These are phyloP conservation scores for Colletotrichum kahawae DNA, from an alignment of 2,329 filamentous ascomycete species.

Conservation along the genomic window DNA sequence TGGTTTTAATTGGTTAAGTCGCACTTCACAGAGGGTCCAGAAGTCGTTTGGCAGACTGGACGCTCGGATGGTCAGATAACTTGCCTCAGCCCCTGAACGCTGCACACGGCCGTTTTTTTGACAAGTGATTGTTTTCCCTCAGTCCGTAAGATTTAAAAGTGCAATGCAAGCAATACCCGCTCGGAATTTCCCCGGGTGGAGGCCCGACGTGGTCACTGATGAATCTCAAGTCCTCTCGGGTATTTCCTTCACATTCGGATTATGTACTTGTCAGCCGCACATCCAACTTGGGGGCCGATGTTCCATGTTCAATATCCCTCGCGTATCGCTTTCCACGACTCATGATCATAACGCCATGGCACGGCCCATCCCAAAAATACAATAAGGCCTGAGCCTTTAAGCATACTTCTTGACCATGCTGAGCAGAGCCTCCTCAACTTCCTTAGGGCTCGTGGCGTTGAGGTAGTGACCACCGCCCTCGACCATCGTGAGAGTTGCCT, in stretches of 20 bases:
- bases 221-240: background rate
- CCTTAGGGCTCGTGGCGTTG: slow-evolving; percentile 52
- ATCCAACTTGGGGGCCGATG: background rate
- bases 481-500: slow-evolving; percentile 47
- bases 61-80: background rate
- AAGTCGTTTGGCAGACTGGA: background rate
- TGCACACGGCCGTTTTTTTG: background rate
- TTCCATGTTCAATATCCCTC: background rate
- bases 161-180: background rate
- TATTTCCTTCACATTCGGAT: background rate
- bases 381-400: background rate
- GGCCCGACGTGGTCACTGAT: background rate
- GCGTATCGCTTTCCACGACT: background rate
- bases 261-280: background rate
- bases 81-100: background rate
- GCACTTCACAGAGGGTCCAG: background rate
- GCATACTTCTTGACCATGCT: slow-evolving; percentile 42
- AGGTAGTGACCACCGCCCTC: slow-evolving; percentile 54
- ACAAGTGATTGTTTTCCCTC: background rate
- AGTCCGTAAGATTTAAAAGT: background rate
- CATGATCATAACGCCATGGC: slow-evolving; percentile 4
- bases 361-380: background rate
- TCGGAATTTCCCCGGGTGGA: background rate
- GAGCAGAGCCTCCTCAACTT: slow-evolving; percentile 49
- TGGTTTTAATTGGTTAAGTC: background rate